Percentiles rank a stretch among this genome's conserved stretches.
Conservation (phyloP, 163 green algal genomes). For the Chloromonas sp. region DNA sequence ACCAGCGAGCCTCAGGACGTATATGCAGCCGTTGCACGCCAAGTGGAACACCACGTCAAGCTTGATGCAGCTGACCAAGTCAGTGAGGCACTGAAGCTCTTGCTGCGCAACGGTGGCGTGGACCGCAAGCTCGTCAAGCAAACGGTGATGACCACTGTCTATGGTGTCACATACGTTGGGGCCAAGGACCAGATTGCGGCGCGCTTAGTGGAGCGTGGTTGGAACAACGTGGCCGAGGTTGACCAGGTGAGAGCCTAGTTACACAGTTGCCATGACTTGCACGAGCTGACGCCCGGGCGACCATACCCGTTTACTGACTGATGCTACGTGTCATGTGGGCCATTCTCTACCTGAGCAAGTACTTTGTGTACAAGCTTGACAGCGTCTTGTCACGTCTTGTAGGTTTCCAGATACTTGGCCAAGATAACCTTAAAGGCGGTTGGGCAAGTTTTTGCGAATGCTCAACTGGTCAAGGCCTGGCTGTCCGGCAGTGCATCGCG, state of each 20-base stretch:
- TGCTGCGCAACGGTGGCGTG: slow-evolving; percentile 29
- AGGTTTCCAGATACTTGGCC: slow-evolving; percentile 49
- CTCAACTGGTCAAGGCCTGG: slow-evolving; percentile 86
- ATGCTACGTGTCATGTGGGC: too few species aligned
- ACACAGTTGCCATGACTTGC: neutral
- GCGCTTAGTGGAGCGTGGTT: slow-evolving; percentile 78
- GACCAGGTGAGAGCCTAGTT: slow-evolving; percentile 6
- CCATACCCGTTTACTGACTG: too few species aligned
- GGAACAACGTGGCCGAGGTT: slow-evolving; percentile 38
- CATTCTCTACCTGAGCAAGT: too few species aligned
- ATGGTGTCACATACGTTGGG: slow-evolving; percentile 90
- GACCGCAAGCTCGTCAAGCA: slow-evolving; percentile 94
- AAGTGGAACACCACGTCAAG: slow-evolving; percentile 52
- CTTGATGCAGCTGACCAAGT: slow-evolving; percentile 44
- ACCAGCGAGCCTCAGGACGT: slow-evolving; percentile 58
- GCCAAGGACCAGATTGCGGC: slow-evolving; percentile 79
- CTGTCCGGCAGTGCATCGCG: slow-evolving; percentile 51
- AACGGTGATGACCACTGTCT: slow-evolving; percentile 82
- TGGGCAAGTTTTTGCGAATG: slow-evolving; percentile 76
- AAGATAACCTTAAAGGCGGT: slow-evolving; percentile 71
- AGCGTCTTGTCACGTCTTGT: too few species aligned
- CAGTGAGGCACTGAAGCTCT: slow-evolving; percentile 32
- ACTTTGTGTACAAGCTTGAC: too few species aligned
- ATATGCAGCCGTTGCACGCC: slow-evolving; percentile 41
- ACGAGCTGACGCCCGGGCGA: slow-evolving; percentile 7